Conservation (phyloP, 1,139 yeast genomes). For the Saccharomyces hybrid region DNA sequence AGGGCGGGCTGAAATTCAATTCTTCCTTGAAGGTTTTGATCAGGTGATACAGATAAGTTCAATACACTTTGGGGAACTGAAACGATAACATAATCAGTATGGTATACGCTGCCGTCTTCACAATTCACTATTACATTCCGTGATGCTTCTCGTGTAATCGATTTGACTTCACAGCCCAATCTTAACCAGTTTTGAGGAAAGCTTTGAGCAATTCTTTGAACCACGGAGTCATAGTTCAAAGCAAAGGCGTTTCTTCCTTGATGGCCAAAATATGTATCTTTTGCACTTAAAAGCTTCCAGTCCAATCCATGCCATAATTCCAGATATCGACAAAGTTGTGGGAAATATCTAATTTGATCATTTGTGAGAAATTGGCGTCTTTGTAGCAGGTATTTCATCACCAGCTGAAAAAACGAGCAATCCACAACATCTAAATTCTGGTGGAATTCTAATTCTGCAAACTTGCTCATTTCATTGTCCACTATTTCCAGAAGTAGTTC, state of each 20-base stretch:
- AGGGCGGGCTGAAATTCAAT: constrained; percentile 56
- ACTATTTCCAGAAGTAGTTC: constrained; percentile 39
- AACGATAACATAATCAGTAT: constrained; percentile 48
- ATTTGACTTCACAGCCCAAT: constrained; percentile 42
- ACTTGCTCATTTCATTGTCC: constrained; percentile 53
- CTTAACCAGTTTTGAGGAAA: constrained; percentile 39
- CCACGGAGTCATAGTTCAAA: constrained; percentile 44
- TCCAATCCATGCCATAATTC: constrained; percentile 79
- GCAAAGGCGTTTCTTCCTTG: constrained; percentile 71
- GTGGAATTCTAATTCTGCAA: constrained; percentile 47
- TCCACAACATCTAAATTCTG: constrained; percentile 45
- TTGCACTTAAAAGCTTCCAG: constrained; percentile 60
- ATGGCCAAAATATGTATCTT: constrained; percentile 56
- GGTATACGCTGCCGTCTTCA: constrained; percentile 23
- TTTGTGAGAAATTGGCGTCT: constrained; percentile 43
- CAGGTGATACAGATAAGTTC: constrained; percentile 27
- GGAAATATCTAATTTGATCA: constrained; percentile 45
- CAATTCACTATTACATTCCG: constrained; percentile 28
- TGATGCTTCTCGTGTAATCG: constrained; percentile 32
- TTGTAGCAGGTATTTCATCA: constrained; percentile 40
- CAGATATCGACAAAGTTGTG: constrained; percentile 46
- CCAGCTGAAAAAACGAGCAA: constrained; percentile 43
- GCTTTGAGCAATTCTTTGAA: constrained; percentile 38
- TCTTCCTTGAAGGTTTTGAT: constrained; percentile 33
- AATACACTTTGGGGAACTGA: constrained; percentile 73